phyloP scores from a whole-genome alignment of 1,139 yeast species.

The Yamadazyma songkhlaensis region DNA sequence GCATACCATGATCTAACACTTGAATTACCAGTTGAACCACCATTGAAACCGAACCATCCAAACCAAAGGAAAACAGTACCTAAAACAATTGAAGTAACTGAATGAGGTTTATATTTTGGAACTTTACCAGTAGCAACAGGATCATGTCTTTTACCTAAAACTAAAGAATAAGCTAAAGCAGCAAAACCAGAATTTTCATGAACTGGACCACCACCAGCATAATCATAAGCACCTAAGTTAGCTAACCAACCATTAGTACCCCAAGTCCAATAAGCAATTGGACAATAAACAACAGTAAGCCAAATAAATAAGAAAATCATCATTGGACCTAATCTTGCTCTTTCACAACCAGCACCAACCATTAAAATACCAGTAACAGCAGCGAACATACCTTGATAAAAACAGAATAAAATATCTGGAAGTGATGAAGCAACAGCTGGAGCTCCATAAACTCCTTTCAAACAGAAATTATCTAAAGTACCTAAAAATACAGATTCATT shows the following conservation, averaged over 20 bases:
- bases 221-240: constrained; percentile 81
- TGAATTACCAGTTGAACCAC: constrained; percentile 94
- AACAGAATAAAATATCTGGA: constrained; percentile 85
- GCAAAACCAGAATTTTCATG: constrained; percentile 94
- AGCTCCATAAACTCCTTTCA: constrained; percentile 79
- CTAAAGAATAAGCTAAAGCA: constrained; percentile 87
- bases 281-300: constrained; percentile 96
- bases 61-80: constrained; percentile 96
- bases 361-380: constrained; percentile 86
- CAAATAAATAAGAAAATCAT: constrained; percentile 89
- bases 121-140: constrained; percentile 66
- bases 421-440: constrained; percentile 64
- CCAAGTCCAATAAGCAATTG: constrained; percentile 97
- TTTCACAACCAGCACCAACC: constrained; percentile 97
- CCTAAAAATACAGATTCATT: constrained; percentile 68
- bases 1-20: constrained; percentile 93
- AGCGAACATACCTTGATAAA: constrained; percentile 96
- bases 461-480: constrained; percentile 72
- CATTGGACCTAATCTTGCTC: constrained; percentile 96
- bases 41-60: constrained; percentile 98
- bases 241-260: constrained; percentile 87
- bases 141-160: constrained; percentile 89
- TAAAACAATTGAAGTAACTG: constrained; percentile 83
- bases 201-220: constrained; percentile 98
- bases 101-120: constrained; percentile 90